Conservation (phyloP, 2,329 filamentous ascomycete species). For the Tolypocladium tropicale region DNA sequence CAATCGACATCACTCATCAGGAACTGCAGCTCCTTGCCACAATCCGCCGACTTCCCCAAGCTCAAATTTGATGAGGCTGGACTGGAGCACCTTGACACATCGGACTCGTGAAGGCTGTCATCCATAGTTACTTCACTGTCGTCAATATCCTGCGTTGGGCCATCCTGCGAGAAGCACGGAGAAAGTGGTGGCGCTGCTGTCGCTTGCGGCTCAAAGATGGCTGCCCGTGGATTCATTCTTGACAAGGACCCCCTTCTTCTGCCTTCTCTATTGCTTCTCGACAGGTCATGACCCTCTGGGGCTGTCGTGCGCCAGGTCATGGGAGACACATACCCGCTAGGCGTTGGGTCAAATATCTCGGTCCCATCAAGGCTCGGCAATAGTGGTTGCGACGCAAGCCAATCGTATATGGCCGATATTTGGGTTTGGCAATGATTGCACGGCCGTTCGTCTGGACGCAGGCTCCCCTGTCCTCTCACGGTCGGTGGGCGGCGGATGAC, state of each 20-base stretch:
- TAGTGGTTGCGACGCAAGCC: slow-evolving; percentile 5
- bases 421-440: background rate
- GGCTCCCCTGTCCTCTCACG: background rate
- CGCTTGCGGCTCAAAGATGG: slow-evolving; percentile 1
- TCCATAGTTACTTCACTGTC: background rate
- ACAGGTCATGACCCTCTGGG: background rate
- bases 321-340: slow-evolving; percentile 1
- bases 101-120: background rate
- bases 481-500: background rate
- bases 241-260: background rate
- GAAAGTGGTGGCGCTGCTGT: background rate
- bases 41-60: background rate
- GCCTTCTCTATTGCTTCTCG: background rate
- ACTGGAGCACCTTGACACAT: background rate
- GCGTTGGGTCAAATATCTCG: slow-evolving; percentile 2
- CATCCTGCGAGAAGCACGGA: background rate
- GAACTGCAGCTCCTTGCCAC: background rate
- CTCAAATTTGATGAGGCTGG: background rate
- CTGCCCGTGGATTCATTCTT: slow-evolving; percentile 4
- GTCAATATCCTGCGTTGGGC: background rate
- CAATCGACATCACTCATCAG: background rate
- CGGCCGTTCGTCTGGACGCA: background rate
- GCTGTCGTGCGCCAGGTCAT: background rate
- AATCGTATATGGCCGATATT: background rate
- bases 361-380: background rate